Conservation (phyloP, 169 alveolate species). For the Theileria orientalis region DNA sequence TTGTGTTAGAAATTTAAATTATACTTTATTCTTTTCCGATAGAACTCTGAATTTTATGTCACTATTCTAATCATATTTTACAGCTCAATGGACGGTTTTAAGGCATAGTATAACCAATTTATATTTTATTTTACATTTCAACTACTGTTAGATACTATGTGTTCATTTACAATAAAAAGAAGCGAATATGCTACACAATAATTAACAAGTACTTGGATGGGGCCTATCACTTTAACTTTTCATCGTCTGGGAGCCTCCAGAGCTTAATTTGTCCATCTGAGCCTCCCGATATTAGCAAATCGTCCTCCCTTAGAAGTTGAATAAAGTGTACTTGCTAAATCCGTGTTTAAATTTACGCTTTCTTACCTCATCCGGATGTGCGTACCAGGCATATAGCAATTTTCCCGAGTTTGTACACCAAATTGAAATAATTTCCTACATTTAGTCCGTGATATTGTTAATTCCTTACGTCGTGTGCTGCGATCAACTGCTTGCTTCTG, state of each 20-base stretch:
- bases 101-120: too few relatives aligned
- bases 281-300: constrained; percentile 55
- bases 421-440: constrained; percentile 60
- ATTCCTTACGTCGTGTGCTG: constrained; percentile 51
- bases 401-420: constrained; percentile 61
- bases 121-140: too few relatives aligned
- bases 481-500: constrained; percentile 45
- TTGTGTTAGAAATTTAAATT: background rate
- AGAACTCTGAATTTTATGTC: background rate
- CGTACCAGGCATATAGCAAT: constrained; percentile 62
- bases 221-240: constrained; percentile 18
- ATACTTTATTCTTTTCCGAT: background rate
- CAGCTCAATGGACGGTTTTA: background rate
- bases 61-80: background rate
- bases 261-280: constrained; percentile 56
- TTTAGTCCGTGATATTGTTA: background rate
- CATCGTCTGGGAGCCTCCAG: constrained; percentile 56
- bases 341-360: background rate
- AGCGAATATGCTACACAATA: too few relatives aligned
- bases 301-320: constrained; percentile 34
- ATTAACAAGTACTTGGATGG: too few relatives aligned
- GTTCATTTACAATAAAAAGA: too few relatives aligned
- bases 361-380: constrained; percentile 63
- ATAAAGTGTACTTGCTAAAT: constrained; percentile 58
- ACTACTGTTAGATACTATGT: too few relatives aligned